Base-by-base conservation (phyloP, 139 green algal genomes). In the Auxenochlorella protothecoides region DNA sequence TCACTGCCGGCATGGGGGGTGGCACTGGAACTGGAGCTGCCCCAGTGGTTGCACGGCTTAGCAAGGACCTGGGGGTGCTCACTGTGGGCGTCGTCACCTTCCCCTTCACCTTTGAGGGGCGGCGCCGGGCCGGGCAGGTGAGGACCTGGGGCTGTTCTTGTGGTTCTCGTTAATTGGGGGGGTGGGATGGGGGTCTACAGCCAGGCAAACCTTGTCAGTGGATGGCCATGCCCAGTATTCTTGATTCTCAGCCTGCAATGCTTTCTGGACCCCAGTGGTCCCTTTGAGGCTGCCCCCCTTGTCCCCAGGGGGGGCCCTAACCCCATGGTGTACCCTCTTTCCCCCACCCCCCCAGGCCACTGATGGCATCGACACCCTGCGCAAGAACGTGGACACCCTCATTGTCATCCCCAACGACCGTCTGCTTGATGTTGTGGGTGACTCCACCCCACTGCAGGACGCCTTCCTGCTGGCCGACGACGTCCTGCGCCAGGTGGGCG, bases 351-450 rank as follows among this genome's bases (percentile, higher is more conserved):
- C 59, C 11, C 63, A 78, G 68, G 90, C 89, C 2, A 81, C 80
- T 59, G 74, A 88, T 5, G 88, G 89, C 3, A 85, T 97, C 44
- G 77, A 89, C 53, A 83, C 83, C 53, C 82, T 98, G 74, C 89
- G 84, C 14, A 80, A 82, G 5, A 83, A 89, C 12, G 94, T 98
- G 63, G 94, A 98, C 85, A 98, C 93, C 0, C 87, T 98, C 11
- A 98, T 98, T 57, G 88, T 96, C 51, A 98, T 98, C 78, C 92
- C 94, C 53, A 98, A 98, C 76, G 93, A 98, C 85, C 82, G 90
- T 10, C 83, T 95, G 78, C 86, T 98, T 72, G 89, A 96, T 68
- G 90, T 97, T 51, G 90, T 93, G 15, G 78, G 76, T 11, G 84
- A 90, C 63, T 74, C 67, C 74, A 96, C 92, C 2, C 86, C 91